phyloP scores from a whole-genome alignment of 805 yeast genomes.

The Starmerella roubikii region DNA sequence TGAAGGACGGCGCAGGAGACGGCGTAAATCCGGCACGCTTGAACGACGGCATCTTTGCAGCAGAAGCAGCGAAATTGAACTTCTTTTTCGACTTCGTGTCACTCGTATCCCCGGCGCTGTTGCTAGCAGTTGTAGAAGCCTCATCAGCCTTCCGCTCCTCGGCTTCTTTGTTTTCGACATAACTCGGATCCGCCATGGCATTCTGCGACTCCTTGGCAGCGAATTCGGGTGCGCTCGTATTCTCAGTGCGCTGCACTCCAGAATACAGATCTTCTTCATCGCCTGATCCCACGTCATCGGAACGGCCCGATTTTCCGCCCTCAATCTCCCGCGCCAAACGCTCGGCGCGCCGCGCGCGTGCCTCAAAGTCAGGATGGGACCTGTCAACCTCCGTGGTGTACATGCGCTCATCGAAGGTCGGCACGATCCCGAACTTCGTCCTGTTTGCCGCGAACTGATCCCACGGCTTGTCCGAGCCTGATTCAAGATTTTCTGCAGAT shows the following conservation, averaged over 20 bases:
- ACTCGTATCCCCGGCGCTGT: not conserved
- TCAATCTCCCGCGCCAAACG: constrained; percentile 75
- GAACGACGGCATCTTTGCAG: constrained; percentile 55
- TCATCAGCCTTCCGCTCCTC: constrained; percentile 31
- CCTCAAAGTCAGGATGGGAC: constrained; percentile 56
- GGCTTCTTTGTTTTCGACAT: constrained; percentile 22
- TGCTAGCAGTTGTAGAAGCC: constrained; percentile 32
- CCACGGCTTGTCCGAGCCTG: constrained; percentile 36
- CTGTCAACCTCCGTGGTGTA: constrained; percentile 72
- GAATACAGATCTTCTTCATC: constrained; percentile 91
- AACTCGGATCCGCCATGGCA: constrained; percentile 21
- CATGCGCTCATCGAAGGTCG: constrained; percentile 70
- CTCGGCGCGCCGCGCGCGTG: constrained; percentile 57
- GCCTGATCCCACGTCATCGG: constrained; percentile 36
- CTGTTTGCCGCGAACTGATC: constrained; percentile 93
- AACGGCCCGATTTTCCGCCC: constrained; percentile 19
- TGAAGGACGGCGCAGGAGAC: constrained; percentile 33
- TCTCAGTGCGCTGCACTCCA: constrained; percentile 53
- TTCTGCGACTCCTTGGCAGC: constrained; percentile 16
- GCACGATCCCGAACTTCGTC: constrained; percentile 73
- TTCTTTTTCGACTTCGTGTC: constrained; percentile 26
- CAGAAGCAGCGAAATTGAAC: constrained; percentile 44
- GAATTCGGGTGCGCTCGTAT: not conserved
- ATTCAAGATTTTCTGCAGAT: constrained; percentile 6
- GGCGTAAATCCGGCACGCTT: constrained; percentile 24